These are phyloP conservation scores for Erythrobasidium yunnanense DNA, from an alignment of 768 basidiomycete species.

Conservation along the genomic window DNA sequence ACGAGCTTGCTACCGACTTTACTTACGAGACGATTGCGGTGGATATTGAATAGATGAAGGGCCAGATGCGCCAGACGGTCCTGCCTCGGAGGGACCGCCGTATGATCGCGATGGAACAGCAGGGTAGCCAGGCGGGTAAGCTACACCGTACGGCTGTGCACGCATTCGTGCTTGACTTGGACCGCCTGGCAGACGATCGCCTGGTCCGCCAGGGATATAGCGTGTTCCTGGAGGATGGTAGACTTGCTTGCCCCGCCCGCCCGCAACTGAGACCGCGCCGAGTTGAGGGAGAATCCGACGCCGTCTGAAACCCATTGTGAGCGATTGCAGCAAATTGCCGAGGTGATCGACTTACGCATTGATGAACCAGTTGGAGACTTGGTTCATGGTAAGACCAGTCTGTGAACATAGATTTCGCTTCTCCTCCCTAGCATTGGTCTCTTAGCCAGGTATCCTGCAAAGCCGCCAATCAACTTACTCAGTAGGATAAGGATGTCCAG, in stretches of 20 bases:
- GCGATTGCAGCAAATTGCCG: not conserved
- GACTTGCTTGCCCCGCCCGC: conserved; percentile 20
- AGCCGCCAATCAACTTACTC: not conserved
- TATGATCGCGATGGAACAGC: no score
- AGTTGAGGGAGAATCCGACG: conserved; percentile 13
- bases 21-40: no score
- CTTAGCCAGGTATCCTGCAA: not conserved
- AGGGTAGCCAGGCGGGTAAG: not conserved
- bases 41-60: no score
- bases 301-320: not conserved
- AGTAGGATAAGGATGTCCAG: conserved; percentile 23
- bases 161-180: not conserved
- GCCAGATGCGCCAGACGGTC: no score
- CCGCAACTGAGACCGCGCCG: not conserved
- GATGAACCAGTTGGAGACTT: conserved; percentile 26
- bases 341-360: conserved; percentile 8
- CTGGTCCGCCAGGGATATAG: not conserved
- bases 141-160: not conserved
- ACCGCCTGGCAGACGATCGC: not conserved
- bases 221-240: conserved; percentile 10
- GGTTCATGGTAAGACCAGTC: conserved; percentile 18
- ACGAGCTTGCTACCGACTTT: no score
- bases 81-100: no score
- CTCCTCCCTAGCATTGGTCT: conserved; percentile 7
- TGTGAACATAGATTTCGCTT: not conserved